A percentile compares a stretch with the other conserved stretches of the same genome.
Conservation (phyloP, 805 yeast genomes). For the Hanseniaspora hatyaiensis region DNA sequence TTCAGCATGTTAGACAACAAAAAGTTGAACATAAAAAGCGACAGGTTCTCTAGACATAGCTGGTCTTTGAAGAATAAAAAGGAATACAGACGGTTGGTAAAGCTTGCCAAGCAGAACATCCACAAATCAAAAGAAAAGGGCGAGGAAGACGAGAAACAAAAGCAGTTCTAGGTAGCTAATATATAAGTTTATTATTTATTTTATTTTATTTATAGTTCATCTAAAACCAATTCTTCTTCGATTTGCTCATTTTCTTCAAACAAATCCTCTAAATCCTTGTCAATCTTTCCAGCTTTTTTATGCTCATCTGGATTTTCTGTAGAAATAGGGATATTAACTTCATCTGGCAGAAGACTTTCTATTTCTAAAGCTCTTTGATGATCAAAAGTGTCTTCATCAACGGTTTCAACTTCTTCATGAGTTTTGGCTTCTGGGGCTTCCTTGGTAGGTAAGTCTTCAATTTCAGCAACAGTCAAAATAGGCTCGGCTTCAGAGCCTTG, state of each 20-base stretch:
- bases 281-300: conserved; percentile 1
- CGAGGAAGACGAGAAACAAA: neutral
- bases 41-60: conserved; percentile 35
- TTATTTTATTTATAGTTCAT: conserved; percentile 14
- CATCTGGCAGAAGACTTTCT: neutral
- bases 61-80: conserved; percentile 35
- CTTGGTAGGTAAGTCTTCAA: neutral
- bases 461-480: neutral
- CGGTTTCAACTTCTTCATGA: neutral
- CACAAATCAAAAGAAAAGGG: conserved; percentile 17
- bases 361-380: neutral
- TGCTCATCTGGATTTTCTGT: neutral
- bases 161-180: too few relatives aligned
- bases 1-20: conserved; percentile 17
- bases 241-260: conserved; percentile 14
- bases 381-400: neutral
- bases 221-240: conserved; percentile 11
- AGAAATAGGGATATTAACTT: neutral
- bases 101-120: conserved; percentile 30
- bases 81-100: conserved; percentile 33
- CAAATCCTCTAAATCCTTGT: conserved; percentile 15
- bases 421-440: neutral
- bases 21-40: conserved; percentile 32
- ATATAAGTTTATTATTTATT: neutral
- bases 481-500: too few relatives aligned